phyloP scores from a whole-genome alignment of 495 filamentous ascomycete genomes.

The Umbilicaria muhlenbergii region DNA sequence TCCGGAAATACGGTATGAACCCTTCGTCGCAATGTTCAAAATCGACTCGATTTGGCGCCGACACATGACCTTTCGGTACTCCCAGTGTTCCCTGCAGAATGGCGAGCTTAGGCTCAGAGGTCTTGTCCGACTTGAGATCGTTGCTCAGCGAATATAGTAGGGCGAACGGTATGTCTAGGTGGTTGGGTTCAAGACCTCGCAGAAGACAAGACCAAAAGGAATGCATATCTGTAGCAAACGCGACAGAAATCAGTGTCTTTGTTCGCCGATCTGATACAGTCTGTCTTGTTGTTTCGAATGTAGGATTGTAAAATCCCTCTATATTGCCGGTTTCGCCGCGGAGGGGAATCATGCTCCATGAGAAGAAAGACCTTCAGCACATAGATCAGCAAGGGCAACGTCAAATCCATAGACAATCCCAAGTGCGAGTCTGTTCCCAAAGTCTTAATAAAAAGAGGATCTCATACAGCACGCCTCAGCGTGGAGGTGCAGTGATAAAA shows the following conservation, averaged over 20 bases:
- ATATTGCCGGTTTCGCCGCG: slow-evolving; percentile 43
- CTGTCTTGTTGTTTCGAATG: slow-evolving; percentile 50
- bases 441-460: too few species aligned
- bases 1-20: slow-evolving; percentile 48
- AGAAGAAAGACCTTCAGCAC: slow-evolving; percentile 30
- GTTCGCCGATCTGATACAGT: slow-evolving; percentile 50
- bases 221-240: slow-evolving; percentile 47
- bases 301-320: slow-evolving; percentile 50
- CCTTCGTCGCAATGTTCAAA: slow-evolving; percentile 43
- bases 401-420: too few species aligned
- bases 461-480: too few species aligned
- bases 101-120: slow-evolving; percentile 39
- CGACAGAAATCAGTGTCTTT: slow-evolving; percentile 53
- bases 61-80: slow-evolving; percentile 40
- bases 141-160: slow-evolving; percentile 46
- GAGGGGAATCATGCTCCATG: slow-evolving; percentile 51
- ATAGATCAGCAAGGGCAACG: too few species aligned
- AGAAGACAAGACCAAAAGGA: slow-evolving; percentile 43
- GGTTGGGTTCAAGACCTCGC: slow-evolving; percentile 42
- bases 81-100: slow-evolving; percentile 46
- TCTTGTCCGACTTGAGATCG: slow-evolving; percentile 40
- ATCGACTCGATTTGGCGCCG: slow-evolving; percentile 37
- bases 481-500: too few species aligned
- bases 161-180: slow-evolving; percentile 46
- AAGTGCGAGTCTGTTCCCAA: too few species aligned